Base-by-base conservation (phyloP, 805 yeast species). In the Kodamaea laetipori region DNA sequence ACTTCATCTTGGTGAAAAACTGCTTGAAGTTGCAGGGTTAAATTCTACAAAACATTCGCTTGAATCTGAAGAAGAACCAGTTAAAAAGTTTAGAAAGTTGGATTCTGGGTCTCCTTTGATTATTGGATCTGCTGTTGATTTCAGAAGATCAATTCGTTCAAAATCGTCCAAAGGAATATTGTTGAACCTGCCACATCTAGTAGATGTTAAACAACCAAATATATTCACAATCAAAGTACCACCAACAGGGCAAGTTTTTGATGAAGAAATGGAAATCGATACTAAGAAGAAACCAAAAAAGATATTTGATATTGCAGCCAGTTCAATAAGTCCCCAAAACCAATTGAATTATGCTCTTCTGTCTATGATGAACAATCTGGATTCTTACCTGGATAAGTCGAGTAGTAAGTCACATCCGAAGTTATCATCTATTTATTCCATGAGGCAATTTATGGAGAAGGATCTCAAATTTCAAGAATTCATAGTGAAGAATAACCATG, bases 361-460 rank as follows among this genome's bases (percentile, higher is more conserved):
- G 11, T 17, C 19, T 12, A 44, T 45, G 43, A 23, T 40, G 18
- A 19, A 25, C 13, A 35, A 38, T 13, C 43, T 24, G 16, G 27
- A 26, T 6, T 15, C 34, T 15, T 39, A 50, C 3, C 52, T 54
- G 35, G 62, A 58, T 25, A 46, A 53, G 1, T 24, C 47, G 2
- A 35, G 49, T 4, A 43, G 42, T 12, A 57, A 52, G 12, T 41
- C 46, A 10, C 41, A 35, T 11, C 51, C 41, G 49, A 74, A 71
- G 44, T 62, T 65, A 35, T 73, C 84, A 0, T 74, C 84, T 0
- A 52, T 76, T 5, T 80, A 78, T 61, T 77, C 75, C 23, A 60
- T 84, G 46, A 67, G 75, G 26, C 84, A 82, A 52, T 82, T 77
- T 54, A 74, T 74, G 59, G 84, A 80, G 39, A 79, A 78, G 47